Base-by-base conservation (phyloP, 164 flowering plant genomes). In the Tinospora cordifolia region DNA sequence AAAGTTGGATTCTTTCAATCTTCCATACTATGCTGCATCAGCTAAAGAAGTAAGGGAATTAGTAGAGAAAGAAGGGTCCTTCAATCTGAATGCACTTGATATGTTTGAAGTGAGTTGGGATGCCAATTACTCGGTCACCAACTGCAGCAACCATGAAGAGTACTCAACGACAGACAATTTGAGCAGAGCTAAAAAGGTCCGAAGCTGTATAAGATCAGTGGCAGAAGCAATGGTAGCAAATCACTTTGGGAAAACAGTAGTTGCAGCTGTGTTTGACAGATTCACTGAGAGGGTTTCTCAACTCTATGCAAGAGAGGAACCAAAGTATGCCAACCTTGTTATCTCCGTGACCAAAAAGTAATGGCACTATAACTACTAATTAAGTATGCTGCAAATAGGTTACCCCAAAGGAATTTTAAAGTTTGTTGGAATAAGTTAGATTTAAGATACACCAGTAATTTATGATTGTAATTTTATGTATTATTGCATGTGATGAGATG, bases 1-100 rank as follows among this genome's bases (percentile, higher is more conserved):
- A 46, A 70, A 84, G 38, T 0, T 87, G 73, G 81, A 85, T 30
- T 65, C 83, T 0, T 87, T 85, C 79, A 84, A 89, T 65, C 54
- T 85, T 34, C 95, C 89, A 9, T 72, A 71, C 8, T 86, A 86
- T 68, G 75, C 79, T 14, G 88, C 94, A 39, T 79, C 82, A 8
- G 72, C 79, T 6, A 3, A 25, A 11, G 91, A 87, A 81, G 72
- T 89, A 36, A 75, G 74, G 54, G 41, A 15, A 0, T 57, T 66
- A n/a, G 69, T 89, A 22, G 40, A 70, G 49, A 76, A 65, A 2
- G 88, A 87, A 75, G 90, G 89, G 7, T 83, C 89, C 12, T 89
- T 85, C 47, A 6, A 41, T n/a, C 40, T 85, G 4, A 65, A 79
- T 40, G 62, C 62, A 4, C 69, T 87, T 8, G 79, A 81, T 65